Evolutionary conservation across 108 stramenopile genomes (phyloP), one percentile per base, ranked within the genome.

Genomic region (Pelagomonas calceolata): DNA sequence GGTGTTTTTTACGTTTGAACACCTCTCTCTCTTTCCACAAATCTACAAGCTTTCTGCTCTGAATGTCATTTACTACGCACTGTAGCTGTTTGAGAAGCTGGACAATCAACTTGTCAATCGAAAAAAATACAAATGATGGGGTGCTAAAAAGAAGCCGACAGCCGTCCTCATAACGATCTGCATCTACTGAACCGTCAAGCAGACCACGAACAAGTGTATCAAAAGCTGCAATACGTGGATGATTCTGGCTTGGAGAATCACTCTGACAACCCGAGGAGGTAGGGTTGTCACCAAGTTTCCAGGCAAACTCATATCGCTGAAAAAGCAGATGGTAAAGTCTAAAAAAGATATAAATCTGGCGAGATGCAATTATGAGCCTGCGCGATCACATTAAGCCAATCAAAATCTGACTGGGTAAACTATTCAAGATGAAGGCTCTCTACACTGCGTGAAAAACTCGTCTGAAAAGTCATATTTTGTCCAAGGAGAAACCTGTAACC

Each of bases 131-230:
- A 64, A 60, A 86, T 21, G 68, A 68, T 30, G 68, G 68, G 67
- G 78, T 80, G 21, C 85, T 84, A 15, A 83, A 32, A 10, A 82
- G 72, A 18, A n/a, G 10, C 43, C 84, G 82, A 70, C 84, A 84
- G 34, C 71, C 74, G 46, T 86, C 85, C 77, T 86, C 85, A 30
- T 75, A 80, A 72, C 69, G 63, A 31, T 32, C 34, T 32, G 70
- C 66, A 44, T 78, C 76, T 5, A 51, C n/a, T 30, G 45, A 36
- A 1, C 77, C 79, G 18, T 84, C 79, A 4, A 84, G 32, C 29
- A 82, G 72, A 21, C 80, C 72, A 68, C 78, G 77, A 33, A 84
- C 46, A 29, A 76, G 76, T 32, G 72, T 33, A 12, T 84, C 36
- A 72, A 84, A 77, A 3, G 80, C 77, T 51, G 16, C 26, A 73